A percentile compares a stretch with the other conserved stretches of the same genome.
phyloP scores from a whole-genome alignment of 2,329 filamentous ascomycete species.

The Colletotrichum euphorbiae region DNA sequence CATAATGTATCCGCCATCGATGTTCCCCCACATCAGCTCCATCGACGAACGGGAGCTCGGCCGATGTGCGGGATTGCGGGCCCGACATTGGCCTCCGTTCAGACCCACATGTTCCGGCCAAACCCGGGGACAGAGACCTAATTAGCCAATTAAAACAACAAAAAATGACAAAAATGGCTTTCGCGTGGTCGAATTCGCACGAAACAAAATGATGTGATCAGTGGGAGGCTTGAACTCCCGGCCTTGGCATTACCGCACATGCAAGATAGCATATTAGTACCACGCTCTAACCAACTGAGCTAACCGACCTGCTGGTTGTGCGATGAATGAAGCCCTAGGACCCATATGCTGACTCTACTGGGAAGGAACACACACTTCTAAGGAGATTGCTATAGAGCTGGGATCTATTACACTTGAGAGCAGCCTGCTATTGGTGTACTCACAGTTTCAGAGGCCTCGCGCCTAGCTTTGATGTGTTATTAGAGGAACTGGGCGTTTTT shows the following conservation, averaged over 20 bases:
- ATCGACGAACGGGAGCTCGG: too few relatives aligned
- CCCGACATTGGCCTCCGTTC: too few relatives aligned
- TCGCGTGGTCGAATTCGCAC: not conserved
- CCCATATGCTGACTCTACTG: not conserved
- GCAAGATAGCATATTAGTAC: conserved; percentile 36
- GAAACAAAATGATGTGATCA: conserved; percentile 20
- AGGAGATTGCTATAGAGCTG: too few relatives aligned
- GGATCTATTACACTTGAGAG: too few relatives aligned
- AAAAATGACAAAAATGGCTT: not conserved
- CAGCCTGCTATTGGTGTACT: too few relatives aligned
- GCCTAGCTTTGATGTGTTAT: too few relatives aligned
- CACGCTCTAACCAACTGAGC: conserved; percentile 41
- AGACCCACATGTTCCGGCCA: not conserved
- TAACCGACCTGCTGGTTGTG: conserved; percentile 30
- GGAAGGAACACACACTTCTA: too few relatives aligned
- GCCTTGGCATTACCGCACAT: conserved; percentile 36
- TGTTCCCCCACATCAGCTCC: too few relatives aligned
- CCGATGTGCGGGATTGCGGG: too few relatives aligned
- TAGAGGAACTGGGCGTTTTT: too few relatives aligned
- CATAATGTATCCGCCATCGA: too few relatives aligned
- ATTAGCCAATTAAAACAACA: not conserved
- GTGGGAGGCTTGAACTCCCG: conserved; percentile 40
- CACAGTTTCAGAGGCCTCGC: too few relatives aligned
- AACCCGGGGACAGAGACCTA: not conserved
- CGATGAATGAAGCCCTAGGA: fast-evolving